Evolutionary conservation across 768 basidiomycete species (phyloP).

Genomic region (Leccinum uliginosum): DNA sequence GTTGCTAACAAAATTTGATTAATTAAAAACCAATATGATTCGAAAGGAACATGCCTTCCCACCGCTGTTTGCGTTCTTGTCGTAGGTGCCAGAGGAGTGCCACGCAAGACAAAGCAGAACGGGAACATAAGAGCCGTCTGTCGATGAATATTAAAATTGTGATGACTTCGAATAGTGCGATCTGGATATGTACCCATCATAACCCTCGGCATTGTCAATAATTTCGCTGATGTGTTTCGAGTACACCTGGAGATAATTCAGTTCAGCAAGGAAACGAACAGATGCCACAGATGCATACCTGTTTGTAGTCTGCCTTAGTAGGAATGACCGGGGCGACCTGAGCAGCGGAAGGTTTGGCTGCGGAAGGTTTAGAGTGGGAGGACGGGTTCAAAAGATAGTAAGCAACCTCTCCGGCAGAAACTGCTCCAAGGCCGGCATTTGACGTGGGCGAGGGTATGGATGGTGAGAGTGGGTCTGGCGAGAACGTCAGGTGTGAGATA

Average conservation of each 20-base stretch:
- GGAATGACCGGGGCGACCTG: constrained; percentile 72
- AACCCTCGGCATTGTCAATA: constrained; percentile 63
- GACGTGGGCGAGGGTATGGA: no score
- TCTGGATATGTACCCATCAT: constrained; percentile 66
- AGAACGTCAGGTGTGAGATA: no score
- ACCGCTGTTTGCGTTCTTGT: constrained; percentile 71
- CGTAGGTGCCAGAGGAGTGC: constrained; percentile 93
- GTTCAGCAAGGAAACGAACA: not conserved
- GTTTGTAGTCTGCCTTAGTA: constrained; percentile 83
- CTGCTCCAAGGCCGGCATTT: constrained; percentile 58
- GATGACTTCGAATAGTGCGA: not conserved
- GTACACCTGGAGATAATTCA: constrained; percentile 60
- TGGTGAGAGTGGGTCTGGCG: no score
- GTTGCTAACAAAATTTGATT: constrained; percentile 54
- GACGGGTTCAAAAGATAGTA: constrained; percentile 55
- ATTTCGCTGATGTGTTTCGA: constrained; percentile 78
- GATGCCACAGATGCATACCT: constrained; percentile 41
- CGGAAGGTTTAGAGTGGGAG: constrained; percentile 45
- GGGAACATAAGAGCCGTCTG: constrained; percentile 87
- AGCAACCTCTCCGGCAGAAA: constrained; percentile 56
- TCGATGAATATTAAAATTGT: not conserved
- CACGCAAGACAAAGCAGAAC: constrained; percentile 87
- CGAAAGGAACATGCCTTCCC: constrained; percentile 56
- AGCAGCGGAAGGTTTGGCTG: constrained; percentile 53
- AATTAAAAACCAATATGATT: not conserved